phyloP scores from a whole-genome alignment of 2,329 filamentous ascomycete genomes.

The Pseudopithomyces chartarum region DNA sequence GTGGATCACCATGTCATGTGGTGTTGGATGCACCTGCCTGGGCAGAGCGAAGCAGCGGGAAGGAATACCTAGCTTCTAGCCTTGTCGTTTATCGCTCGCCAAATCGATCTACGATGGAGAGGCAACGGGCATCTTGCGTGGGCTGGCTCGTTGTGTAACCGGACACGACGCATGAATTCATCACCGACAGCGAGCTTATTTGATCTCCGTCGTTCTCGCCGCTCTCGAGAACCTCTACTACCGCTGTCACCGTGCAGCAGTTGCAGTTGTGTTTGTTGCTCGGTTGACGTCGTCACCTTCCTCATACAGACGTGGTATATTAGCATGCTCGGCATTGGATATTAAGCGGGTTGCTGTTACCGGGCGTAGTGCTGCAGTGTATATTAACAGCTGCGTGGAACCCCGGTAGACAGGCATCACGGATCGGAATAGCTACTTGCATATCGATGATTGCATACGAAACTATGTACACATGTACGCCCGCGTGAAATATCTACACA shows the following conservation, averaged over 20 bases:
- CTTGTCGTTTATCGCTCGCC: background rate
- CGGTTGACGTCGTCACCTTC: slow-evolving; percentile 14
- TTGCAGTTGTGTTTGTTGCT: background rate
- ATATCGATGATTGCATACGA: background rate
- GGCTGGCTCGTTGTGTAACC: background rate
- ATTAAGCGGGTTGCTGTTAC: slow-evolving; percentile 2
- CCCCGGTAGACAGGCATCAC: background rate
- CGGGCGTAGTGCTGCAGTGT: background rate
- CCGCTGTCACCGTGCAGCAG: background rate
- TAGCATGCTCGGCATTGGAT: slow-evolving; percentile 1
- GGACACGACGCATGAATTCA: background rate
- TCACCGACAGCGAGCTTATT: background rate
- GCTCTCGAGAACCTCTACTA: background rate
- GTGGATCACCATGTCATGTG: background rate
- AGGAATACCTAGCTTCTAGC: background rate
- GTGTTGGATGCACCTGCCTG: too few relatives aligned
- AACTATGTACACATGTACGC: background rate
- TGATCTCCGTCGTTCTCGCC: background rate
- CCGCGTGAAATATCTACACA: too few relatives aligned
- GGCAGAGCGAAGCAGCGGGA: background rate
- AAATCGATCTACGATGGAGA: background rate
- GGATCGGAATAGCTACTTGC: background rate
- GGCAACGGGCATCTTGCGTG: background rate
- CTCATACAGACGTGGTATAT: slow-evolving; percentile 2
- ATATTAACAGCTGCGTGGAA: background rate